Evolutionary conservation across 148 eudicot genomes (phyloP).

Genomic region (Fallopia convolvulus): DNA sequence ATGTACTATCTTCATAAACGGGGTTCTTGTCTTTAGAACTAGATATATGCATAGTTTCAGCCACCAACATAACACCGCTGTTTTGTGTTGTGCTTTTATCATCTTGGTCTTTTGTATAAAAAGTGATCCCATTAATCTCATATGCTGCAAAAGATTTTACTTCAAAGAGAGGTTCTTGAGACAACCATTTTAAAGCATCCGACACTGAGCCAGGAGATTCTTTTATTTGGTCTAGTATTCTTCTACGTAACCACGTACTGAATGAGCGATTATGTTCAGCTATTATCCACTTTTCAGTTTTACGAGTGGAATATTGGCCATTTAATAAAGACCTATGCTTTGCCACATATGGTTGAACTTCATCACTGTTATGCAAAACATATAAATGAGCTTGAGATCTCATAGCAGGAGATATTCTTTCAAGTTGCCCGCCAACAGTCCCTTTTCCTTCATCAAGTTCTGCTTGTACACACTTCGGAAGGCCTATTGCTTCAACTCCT

Average conservation of each 20-base stretch:
- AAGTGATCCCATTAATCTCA: neutral
- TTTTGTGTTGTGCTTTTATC: neutral
- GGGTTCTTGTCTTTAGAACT: neutral
- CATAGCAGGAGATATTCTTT: too few species aligned
- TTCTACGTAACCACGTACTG: neutral
- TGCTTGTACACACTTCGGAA: neutral
- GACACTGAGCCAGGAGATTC: neutral
- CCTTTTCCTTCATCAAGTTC: too few species aligned
- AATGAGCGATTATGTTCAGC: neutral
- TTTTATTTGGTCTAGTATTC: neutral
- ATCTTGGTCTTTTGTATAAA: neutral
- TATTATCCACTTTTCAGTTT: neutral
- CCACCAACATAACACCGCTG: neutral
- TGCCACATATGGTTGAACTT: too few species aligned
- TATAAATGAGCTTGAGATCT: too few species aligned
- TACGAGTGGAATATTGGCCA: neutral
- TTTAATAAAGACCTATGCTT: too few species aligned
- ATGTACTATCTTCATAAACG: neutral
- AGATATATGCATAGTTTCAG: neutral
- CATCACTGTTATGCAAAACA: too few species aligned
- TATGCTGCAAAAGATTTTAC: neutral
- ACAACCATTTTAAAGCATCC: neutral
- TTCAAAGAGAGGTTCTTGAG: neutral
- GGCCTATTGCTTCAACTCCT: neutral
- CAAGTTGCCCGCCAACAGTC: too few species aligned